Base-by-base conservation (phyloP, 345 rosid species). In the Citropsis articulata region DNA sequence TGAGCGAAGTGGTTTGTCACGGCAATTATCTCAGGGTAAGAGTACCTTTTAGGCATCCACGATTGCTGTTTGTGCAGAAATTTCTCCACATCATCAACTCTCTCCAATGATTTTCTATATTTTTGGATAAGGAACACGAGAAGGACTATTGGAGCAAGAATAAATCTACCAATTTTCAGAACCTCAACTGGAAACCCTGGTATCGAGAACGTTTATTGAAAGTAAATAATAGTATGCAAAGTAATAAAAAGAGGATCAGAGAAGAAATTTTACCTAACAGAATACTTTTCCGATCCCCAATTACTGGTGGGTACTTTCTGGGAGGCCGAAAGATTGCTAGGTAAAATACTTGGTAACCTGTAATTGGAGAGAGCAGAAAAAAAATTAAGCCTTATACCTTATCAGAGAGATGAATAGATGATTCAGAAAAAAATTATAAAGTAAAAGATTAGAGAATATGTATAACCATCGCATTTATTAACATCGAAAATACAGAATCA, bases 21-120 rank as follows among this genome's bases (percentile, higher is more conserved):
- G 27, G 62, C 70, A 38, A 66, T 77, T 19, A 77, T 8, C 25
- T 35, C 35, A 1, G 9, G 9, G 21, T 77, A 68, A 35, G 79
- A 53, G 28, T 77, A 77, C 27, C 79, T 67, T 48, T 24, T 67
- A 2, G 59, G 73, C 22, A 50, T 33, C 60, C 63, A 35, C 9
- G 42, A 50, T 30, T 53, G 63, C 10, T 72, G 65, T 1, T 31
- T 57, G 30, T 31, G 28, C 19, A 72, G 48, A 72, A 72, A 72
- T 22, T 57, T 72, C 27, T 72, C 65, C 1, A 72, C 5, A 0
- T 56, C 35, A 19, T 72, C 75, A 9, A 33, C 45, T 31, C 0
- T 53, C 7, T 31, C 0, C 45, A 36, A 9, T 56, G 75, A 0
- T 2, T 0, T 55, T 56, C 30, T 22, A 1, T 31, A 72, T 22